These are phyloP conservation scores for Trichoderma cornu-damae DNA, from an alignment of 2,329 filamentous ascomycete genomes.

Conservation along the genomic window DNA sequence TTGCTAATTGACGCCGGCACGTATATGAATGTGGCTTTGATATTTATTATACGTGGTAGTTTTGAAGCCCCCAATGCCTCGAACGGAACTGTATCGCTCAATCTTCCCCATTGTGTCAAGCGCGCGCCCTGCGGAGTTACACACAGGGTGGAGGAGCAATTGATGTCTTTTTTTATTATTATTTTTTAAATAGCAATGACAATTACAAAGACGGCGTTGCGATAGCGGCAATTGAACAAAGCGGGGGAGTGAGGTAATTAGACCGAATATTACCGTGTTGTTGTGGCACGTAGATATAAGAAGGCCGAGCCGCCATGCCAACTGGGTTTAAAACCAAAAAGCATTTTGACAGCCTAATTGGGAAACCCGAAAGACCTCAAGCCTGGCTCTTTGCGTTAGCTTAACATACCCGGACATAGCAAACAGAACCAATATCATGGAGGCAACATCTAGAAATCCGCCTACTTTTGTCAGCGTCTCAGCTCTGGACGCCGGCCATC, in stretches of 20 bases:
- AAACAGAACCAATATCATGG: background rate
- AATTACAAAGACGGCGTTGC: background rate
- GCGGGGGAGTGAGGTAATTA: background rate
- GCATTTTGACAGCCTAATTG: background rate
- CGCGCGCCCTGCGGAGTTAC: background rate
- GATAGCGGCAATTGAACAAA: background rate
- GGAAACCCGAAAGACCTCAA: background rate
- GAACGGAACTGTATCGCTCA: background rate
- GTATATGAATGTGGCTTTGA: too few species aligned
- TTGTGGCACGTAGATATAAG: background rate
- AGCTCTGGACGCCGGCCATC: slow-evolving; percentile 1
- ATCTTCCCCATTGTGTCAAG: background rate
- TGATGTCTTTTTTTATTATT: background rate
- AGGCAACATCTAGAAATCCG: background rate
- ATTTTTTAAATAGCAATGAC: background rate
- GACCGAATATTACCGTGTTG: background rate
- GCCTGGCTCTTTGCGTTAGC: background rate
- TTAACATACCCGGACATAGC: background rate
- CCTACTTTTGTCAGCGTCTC: slow-evolving; percentile 3
- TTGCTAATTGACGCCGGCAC: too few species aligned
- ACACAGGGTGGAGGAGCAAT: too few species aligned
- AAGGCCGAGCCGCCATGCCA: background rate
- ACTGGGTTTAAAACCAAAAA: background rate
- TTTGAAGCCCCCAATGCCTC: too few species aligned
- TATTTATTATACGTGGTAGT: too few species aligned